Evolutionary conservation across 2,329 filamentous ascomycete genomes (phyloP).

Genomic region (Pestalotiopsis sp.): DNA sequence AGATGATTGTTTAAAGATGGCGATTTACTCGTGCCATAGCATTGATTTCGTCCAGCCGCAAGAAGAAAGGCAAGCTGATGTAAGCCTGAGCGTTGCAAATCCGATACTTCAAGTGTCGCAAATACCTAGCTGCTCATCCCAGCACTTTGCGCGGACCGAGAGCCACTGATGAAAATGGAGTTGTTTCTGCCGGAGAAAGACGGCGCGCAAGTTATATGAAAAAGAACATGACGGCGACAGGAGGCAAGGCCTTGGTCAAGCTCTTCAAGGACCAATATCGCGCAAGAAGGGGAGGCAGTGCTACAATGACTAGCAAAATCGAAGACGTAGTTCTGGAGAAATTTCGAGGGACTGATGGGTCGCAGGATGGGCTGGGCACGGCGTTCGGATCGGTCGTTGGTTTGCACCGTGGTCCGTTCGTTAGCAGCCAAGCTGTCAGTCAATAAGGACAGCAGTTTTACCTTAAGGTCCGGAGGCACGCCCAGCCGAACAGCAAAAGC

Average conservation of each 20-base stretch:
- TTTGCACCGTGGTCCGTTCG: not conserved
- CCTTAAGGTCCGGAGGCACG: too few species aligned
- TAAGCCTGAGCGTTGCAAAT: not conserved
- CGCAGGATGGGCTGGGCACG: not conserved
- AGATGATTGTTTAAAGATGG: constrained; percentile 14
- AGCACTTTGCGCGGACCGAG: not conserved
- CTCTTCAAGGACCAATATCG: not conserved
- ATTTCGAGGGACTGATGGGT: not conserved
- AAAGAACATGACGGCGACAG: not conserved
- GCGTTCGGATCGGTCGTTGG: not conserved
- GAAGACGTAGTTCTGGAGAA: not conserved
- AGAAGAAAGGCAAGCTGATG: not conserved
- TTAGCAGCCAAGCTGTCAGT: not conserved
- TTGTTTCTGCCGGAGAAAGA: not conserved
- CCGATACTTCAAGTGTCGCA: not conserved
- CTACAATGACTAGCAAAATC: not conserved
- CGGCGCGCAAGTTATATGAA: not conserved
- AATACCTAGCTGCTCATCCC: not conserved
- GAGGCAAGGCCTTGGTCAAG: not conserved
- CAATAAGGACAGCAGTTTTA: too few species aligned
- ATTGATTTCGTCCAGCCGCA: not conserved
- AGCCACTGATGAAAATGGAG: not conserved
- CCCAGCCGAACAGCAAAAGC: too few species aligned
- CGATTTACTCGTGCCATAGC: constrained; percentile 18
- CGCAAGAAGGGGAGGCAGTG: not conserved